phyloP scores from a whole-genome alignment of 2,329 filamentous ascomycete genomes.

The Polychaeton citri region DNA sequence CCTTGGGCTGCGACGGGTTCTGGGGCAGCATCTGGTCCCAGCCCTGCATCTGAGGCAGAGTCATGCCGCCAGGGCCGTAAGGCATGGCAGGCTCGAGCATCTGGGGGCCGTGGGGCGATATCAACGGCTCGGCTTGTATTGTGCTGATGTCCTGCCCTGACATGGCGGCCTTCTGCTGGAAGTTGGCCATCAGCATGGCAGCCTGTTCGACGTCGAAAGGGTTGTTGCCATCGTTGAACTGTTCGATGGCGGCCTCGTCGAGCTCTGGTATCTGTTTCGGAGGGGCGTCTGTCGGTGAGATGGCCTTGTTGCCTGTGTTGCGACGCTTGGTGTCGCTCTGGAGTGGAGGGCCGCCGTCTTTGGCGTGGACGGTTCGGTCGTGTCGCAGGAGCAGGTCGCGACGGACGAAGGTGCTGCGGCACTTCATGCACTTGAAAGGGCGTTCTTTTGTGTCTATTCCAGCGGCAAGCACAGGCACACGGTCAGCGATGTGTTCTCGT shows the following conservation, averaged over 20 bases:
- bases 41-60: constrained; percentile 64
- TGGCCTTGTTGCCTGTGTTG: constrained; percentile 25
- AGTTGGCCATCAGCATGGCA: constrained; percentile 95
- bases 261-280: constrained; percentile 69
- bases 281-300: constrained; percentile 42
- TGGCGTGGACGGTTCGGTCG: constrained; percentile 95
- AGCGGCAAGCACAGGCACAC: no score
- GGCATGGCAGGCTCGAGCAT: constrained; percentile 66
- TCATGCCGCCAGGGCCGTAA: constrained; percentile 61
- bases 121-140: constrained; percentile 49
- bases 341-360: constrained; percentile 86
- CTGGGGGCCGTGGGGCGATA: constrained; percentile 56
- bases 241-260: constrained; percentile 76
- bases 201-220: constrained; percentile 94
- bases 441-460: constrained; percentile 86
- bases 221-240: constrained; percentile 83
- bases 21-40: constrained; percentile 83
- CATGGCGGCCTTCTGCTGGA: constrained; percentile 83
- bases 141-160: constrained; percentile 46
- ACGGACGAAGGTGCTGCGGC: constrained; percentile 93
- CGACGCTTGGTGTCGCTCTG: constrained; percentile 90
- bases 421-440: constrained; percentile 98
- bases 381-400: constrained; percentile 92
- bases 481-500: no score
- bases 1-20: constrained; percentile 55